Evolutionary conservation across 148 eudicot species (phyloP), one percentile per base, ranked within the genome.

Genomic region (Limonium bicolor): DNA sequence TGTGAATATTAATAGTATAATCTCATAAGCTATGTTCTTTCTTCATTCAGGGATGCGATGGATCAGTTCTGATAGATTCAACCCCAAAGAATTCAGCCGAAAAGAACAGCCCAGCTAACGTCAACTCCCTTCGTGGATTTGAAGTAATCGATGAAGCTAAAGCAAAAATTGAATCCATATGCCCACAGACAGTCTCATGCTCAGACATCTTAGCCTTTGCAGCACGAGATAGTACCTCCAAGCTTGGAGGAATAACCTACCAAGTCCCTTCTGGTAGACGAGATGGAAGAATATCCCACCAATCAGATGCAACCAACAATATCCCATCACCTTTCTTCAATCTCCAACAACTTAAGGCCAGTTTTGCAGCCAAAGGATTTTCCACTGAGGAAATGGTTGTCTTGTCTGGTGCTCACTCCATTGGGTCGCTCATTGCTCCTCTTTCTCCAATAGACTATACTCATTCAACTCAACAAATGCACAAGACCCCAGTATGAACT

Each of bases 121-220:
- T 38, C 9, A 12, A 23, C 0, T 54, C 58, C 51, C 33, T 71
- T 3, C 43, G 63, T 19, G 76, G 76, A 0, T 71, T 56, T 6
- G 71, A 71, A 7, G 54, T 66, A 12, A 58, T 71, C 6, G 72
- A 66, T 6, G 53, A 57, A 1, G 63, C 63, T 1, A 71, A 71
- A 20, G 51, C 55, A 8, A 32, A 40, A 6, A 48, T 66, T 2
- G 72, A 71, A 38, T n/a, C 32, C 1, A 4, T 12, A 0, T 72
- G 78, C 36, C 78, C 78, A 0, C 11, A 33, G 4, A 50, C 34
- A 1, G 73, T 72, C 27, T 62, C 66, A 0, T 67, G 76, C 15
- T 54, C 72, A 0, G 76, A 71, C 42, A 58, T 71, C 7, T 17
- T 71, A 2, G 72, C 76, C 27, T 71, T 66, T 7, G 76, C 76